Conservation (phyloP, 1,139 yeast genomes). For the Pichia sp. region DNA sequence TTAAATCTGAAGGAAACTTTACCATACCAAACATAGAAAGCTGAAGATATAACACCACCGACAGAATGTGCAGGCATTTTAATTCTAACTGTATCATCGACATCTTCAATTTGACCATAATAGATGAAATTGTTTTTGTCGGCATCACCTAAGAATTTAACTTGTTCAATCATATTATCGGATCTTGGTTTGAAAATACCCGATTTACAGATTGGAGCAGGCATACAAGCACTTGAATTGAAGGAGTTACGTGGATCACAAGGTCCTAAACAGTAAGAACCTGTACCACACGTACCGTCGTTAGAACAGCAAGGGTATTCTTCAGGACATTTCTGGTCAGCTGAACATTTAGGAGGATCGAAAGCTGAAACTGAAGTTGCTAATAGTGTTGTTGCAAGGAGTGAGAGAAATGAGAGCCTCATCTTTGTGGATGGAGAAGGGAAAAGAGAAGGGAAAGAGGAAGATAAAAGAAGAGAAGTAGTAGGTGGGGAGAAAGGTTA, state of each 20-base stretch:
- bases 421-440: background rate
- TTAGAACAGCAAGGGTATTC: slow-evolving; percentile 75
- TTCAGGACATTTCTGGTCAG: slow-evolving; percentile 55
- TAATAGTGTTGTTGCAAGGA: background rate
- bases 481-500: too few species aligned
- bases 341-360: slow-evolving; percentile 37
- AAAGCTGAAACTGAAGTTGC: slow-evolving; percentile 7
- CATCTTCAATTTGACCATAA: slow-evolving; percentile 55
- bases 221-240: slow-evolving; percentile 59
- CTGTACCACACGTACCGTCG: slow-evolving; percentile 80
- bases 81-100: slow-evolving; percentile 46
- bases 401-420: background rate
- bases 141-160: slow-evolving; percentile 64
- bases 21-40: slow-evolving; percentile 84
- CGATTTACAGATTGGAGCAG: slow-evolving; percentile 35
- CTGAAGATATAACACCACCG: slow-evolving; percentile 78
- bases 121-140: slow-evolving; percentile 65
- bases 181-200: slow-evolving; percentile 32
- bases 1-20: slow-evolving; percentile 62
- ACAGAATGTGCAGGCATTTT: slow-evolving; percentile 76
- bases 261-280: slow-evolving; percentile 73
- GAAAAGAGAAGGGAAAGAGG: background rate
- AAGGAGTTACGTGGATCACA: slow-evolving; percentile 67
- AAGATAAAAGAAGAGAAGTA: too few species aligned
- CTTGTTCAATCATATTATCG: slow-evolving; percentile 30